These are phyloP conservation scores for Cercospora canescens DNA, from an alignment of 2,329 filamentous ascomycete genomes.

Conservation along the genomic window DNA sequence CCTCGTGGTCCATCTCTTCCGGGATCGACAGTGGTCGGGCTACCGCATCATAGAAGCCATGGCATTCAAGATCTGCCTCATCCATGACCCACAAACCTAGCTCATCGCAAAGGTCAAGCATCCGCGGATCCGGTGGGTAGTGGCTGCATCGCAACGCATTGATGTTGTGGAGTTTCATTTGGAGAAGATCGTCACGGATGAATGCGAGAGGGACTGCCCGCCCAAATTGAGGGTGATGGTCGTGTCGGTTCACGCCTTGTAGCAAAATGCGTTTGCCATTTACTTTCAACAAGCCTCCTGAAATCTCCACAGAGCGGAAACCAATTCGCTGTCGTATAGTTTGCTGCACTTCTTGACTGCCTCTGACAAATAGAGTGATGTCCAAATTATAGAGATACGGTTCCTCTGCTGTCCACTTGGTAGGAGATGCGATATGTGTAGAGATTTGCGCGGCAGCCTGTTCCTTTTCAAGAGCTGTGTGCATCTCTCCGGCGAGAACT, in stretches of 20 bases:
- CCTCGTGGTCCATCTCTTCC: slow-evolving; percentile 56
- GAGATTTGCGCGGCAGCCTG: slow-evolving; percentile 19
- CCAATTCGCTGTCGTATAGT: slow-evolving; percentile 56
- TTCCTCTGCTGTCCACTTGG: slow-evolving; percentile 68
- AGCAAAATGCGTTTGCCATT: slow-evolving; percentile 62
- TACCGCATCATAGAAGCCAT: slow-evolving; percentile 36
- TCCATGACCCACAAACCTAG: slow-evolving; percentile 66
- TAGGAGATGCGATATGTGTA: slow-evolving; percentile 50
- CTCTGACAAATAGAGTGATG: slow-evolving; percentile 20
- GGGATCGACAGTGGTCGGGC: slow-evolving; percentile 17
- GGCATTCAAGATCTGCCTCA: slow-evolving; percentile 50
- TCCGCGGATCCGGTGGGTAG: slow-evolving; percentile 60
- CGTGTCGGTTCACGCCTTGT: slow-evolving; percentile 66
- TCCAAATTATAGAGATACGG: slow-evolving; percentile 61
- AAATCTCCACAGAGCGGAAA: slow-evolving; percentile 63
- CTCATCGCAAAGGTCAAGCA: slow-evolving; percentile 62
- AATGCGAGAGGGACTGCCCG: slow-evolving; percentile 63
- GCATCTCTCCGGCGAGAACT: neutral
- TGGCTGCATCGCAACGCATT: slow-evolving; percentile 69
- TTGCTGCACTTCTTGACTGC: slow-evolving; percentile 30
- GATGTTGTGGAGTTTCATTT: slow-evolving; percentile 70
- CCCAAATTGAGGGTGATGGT: slow-evolving; percentile 64
- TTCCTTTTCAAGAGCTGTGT: neutral
- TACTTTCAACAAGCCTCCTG: slow-evolving; percentile 59
- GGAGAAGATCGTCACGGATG: slow-evolving; percentile 59